Percentiles rank a stretch among this genome's conserved stretches.
These are phyloP conservation scores for Acanthamoeba divionensis DNA, from an alignment of 208 protist species.

Conservation along the genomic window DNA sequence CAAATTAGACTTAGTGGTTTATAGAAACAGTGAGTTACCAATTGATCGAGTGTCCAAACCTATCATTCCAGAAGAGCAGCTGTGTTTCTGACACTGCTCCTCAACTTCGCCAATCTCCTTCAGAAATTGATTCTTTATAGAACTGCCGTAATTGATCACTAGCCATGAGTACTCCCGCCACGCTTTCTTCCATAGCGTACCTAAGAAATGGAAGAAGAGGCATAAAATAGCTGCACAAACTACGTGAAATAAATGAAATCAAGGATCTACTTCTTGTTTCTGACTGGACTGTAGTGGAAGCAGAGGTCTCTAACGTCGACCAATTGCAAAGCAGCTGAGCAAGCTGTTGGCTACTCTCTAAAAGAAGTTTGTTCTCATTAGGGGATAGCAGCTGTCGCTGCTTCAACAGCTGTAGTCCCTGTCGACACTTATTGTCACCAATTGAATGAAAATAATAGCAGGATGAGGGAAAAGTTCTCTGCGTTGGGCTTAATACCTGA, in stretches of 20 bases:
- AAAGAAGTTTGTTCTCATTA: background rate
- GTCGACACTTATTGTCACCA: too few relatives aligned
- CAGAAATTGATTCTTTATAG: too few relatives aligned
- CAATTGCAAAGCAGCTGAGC: background rate
- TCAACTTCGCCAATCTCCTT: too few relatives aligned
- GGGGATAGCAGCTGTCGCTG: background rate
- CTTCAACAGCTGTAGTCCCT: background rate
- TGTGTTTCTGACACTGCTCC: too few relatives aligned
- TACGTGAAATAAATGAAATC: background rate
- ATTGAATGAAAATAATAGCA: background rate
- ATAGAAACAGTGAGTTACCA: background rate
- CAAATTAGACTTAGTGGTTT: background rate
- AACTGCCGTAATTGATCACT: background rate
- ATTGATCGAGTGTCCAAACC: background rate
- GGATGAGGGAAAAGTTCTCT: background rate
- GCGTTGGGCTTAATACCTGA: background rate
- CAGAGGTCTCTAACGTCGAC: background rate
- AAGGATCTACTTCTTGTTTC: background rate
- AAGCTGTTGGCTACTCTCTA: background rate
- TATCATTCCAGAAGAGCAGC: too few relatives aligned
- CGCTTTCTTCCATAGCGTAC: background rate
- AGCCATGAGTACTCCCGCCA: background rate
- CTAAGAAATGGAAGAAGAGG: background rate
- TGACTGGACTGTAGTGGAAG: background rate
- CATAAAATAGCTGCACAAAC: background rate